Conservation (phyloP, 441 rosid species). For the Populus tomentosa region DNA sequence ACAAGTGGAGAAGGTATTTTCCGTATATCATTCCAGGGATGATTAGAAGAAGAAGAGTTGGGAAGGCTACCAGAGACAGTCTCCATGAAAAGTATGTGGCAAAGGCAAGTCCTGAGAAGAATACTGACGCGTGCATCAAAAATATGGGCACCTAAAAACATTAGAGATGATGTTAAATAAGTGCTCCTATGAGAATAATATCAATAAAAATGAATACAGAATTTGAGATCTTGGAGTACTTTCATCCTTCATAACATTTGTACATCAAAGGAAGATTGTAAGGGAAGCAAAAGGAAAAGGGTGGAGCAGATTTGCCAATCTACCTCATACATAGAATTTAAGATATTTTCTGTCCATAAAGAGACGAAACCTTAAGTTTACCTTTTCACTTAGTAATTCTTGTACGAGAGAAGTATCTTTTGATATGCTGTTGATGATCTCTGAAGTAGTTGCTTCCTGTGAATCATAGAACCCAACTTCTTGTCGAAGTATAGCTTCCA, state of each 20-base stretch:
- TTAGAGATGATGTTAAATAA: neutral
- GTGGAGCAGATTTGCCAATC: neutral
- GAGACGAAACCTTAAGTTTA: slow-evolving; percentile 3
- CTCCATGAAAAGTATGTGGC: slow-evolving; percentile 82
- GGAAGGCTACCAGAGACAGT: slow-evolving; percentile 62
- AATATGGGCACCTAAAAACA: slow-evolving; percentile 66
- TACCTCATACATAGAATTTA: neutral
- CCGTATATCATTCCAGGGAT: slow-evolving; percentile 83
- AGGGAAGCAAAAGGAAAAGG: neutral
- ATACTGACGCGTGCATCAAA: slow-evolving; percentile 66
- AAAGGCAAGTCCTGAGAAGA: slow-evolving; percentile 72
- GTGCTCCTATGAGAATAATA: neutral
- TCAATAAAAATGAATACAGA: too few relatives aligned
- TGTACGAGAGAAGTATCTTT: slow-evolving; percentile 76
- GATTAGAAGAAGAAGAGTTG: slow-evolving; percentile 56
- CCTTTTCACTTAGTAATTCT: slow-evolving; percentile 86
- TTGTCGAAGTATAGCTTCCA: slow-evolving; percentile 78
- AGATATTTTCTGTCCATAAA: neutral
- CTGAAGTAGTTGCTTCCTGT: slow-evolving; percentile 71
- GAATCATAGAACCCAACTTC: slow-evolving; percentile 89
- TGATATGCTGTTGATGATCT: slow-evolving; percentile 69
- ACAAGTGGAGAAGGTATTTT: slow-evolving; percentile 59
- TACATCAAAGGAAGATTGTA: neutral
- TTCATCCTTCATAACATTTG: neutral
- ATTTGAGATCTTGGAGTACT: too few relatives aligned